Evolutionary conservation across 306 rosid genomes (phyloP).

Genomic region (Trichosanthes truncata): DNA sequence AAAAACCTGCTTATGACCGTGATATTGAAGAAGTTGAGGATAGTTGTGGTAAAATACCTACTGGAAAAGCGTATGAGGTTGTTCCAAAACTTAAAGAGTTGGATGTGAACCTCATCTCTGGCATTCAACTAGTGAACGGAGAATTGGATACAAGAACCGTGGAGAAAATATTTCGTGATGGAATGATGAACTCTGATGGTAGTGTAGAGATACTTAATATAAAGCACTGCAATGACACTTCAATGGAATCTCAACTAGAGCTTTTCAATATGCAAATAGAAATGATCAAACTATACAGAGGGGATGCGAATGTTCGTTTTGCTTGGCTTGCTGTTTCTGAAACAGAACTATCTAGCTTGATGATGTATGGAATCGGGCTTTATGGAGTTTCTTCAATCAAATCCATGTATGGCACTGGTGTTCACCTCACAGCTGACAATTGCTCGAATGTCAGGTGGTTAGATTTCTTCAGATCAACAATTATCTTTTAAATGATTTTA

Average conservation of each 20-base stretch:
- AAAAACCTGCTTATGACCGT: constrained; percentile 22
- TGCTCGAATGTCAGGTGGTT: constrained; percentile 17
- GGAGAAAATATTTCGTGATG: constrained; percentile 40
- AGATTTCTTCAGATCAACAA: background rate
- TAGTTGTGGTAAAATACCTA: constrained; percentile 30
- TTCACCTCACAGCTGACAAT: constrained; percentile 20
- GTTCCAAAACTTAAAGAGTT: background rate
- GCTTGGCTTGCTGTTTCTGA: constrained; percentile 79
- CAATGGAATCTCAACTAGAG: constrained; percentile 46
- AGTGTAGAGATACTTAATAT: constrained; percentile 36
- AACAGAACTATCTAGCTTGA: constrained; percentile 40
- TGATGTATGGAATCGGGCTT: constrained; percentile 62
- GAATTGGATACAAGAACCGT: constrained; percentile 44
- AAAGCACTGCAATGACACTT: constrained; percentile 28
- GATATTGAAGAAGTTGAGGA: constrained; percentile 45
- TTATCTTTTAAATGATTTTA: background rate
- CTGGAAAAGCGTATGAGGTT: background rate
- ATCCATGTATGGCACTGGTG: constrained; percentile 22
- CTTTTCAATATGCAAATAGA: constrained; percentile 74
- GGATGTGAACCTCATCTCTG: background rate
- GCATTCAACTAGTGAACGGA: constrained; percentile 15
- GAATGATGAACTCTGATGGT: constrained; percentile 40
- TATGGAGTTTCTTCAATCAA: constrained; percentile 22
- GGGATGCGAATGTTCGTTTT: constrained; percentile 56
- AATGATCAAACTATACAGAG: constrained; percentile 41